phyloP scores from a whole-genome alignment of 2,329 filamentous ascomycete genomes.

The Colletotrichum liaoningense region DNA sequence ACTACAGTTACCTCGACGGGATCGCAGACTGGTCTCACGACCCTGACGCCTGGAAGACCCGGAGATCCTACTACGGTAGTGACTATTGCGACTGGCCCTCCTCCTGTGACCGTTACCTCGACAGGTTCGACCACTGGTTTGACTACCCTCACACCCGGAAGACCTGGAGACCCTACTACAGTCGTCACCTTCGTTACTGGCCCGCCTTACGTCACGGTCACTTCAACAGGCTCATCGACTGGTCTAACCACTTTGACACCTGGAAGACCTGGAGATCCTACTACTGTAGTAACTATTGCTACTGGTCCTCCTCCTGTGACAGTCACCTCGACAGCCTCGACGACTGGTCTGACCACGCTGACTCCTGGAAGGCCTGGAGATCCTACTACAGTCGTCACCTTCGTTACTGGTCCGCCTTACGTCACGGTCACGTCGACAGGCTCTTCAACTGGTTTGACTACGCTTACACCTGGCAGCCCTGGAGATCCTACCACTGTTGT shows the following conservation, averaged over 20 bases:
- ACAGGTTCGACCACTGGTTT: too few species aligned
- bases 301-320: too few species aligned
- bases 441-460: neutral
- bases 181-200: neutral
- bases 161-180: neutral
- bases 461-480: neutral
- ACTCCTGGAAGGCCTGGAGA: too few species aligned
- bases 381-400: too few species aligned
- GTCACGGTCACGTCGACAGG: neutral
- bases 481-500: neutral
- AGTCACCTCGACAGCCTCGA: too few species aligned
- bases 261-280: neutral
- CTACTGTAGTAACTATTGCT: rapidly evolving
- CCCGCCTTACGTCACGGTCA: neutral
- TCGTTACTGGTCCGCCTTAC: too few species aligned
- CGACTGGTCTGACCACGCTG: too few species aligned
- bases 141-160: too few species aligned
- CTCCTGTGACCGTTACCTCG: too few species aligned
- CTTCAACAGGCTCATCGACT: neutral
- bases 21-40: neutral
- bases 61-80: neutral
- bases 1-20: neutral
- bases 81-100: too few species aligned
- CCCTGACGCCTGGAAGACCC: neutral
- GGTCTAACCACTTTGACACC: rapidly evolving